Percentiles rank a stretch among this genome's conserved stretches.
These are phyloP conservation scores for Phytophthora sojae DNA, from an alignment of 352 stramenopile genomes.

Conservation along the genomic window DNA sequence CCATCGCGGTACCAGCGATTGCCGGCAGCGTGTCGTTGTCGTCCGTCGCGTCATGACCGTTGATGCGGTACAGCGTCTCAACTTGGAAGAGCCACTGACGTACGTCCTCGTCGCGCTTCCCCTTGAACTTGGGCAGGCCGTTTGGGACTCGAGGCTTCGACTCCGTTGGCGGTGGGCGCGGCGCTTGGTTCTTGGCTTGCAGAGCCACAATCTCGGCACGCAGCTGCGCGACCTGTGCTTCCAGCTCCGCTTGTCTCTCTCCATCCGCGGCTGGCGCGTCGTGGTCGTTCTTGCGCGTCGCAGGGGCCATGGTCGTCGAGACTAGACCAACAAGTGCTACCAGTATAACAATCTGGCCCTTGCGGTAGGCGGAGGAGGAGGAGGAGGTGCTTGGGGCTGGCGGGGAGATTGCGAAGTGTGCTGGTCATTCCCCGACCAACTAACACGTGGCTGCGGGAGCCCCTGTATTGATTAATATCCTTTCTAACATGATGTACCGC, in stretches of 20 bases:
- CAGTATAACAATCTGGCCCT: too few relatives aligned
- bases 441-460: neutral
- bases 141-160: conserved; percentile 19
- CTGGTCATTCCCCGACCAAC: neutral
- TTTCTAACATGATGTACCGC: neutral
- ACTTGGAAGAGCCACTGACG: conserved; percentile 29
- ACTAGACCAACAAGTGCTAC: too few relatives aligned
- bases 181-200: too few relatives aligned
- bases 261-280: too few relatives aligned
- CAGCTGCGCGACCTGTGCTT: too few relatives aligned
- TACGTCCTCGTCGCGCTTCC: conserved; percentile 22
- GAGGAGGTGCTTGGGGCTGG: neutral
- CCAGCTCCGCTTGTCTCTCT: too few relatives aligned
- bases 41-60: conserved; percentile 8
- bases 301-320: neutral
- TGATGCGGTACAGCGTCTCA: conserved; percentile 20
- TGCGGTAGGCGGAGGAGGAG: too few relatives aligned
- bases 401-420: neutral
- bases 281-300: neutral
- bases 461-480: neutral
- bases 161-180: neutral
- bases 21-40: conserved; percentile 15
- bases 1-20: conserved; percentile 8
- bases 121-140: neutral
- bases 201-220: too few relatives aligned